These are phyloP conservation scores for Penicillium tannophilum DNA, from an alignment of 495 filamentous ascomycete genomes.

Conservation along the genomic window DNA sequence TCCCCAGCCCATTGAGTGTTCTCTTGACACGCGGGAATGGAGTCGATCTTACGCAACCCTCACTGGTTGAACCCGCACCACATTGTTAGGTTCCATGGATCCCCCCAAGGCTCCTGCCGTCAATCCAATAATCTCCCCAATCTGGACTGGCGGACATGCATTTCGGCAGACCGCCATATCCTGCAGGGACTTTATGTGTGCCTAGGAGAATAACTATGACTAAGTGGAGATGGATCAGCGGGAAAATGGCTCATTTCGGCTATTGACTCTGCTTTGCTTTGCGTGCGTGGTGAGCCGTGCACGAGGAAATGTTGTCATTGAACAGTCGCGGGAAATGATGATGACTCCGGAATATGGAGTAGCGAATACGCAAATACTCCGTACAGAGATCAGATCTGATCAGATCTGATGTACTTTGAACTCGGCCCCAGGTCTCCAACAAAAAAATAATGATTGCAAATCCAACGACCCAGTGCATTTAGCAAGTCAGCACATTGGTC, in stretches of 20 bases:
- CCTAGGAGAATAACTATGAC: neutral
- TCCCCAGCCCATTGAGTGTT: neutral
- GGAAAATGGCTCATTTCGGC: neutral
- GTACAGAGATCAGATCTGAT: neutral
- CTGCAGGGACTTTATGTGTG: constrained; percentile 11
- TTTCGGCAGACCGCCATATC: neutral
- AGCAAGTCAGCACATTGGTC: neutral
- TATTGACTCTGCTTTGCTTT: neutral
- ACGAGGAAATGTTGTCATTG: constrained; percentile 1
- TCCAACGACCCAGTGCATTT: neutral
- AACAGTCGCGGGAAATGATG: neutral
- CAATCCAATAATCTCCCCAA: neutral
- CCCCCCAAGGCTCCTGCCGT: neutral
- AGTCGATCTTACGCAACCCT: constrained; percentile 26
- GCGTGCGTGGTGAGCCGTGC: constrained; percentile 6
- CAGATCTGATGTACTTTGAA: neutral
- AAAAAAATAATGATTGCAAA: neutral
- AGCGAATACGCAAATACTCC: too few relatives aligned
- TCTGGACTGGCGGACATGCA: neutral
- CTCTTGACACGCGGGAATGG: constrained; percentile 29
- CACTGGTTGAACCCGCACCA: constrained; percentile 6
- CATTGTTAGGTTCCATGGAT: neutral
- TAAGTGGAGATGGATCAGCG: constrained; percentile 19
- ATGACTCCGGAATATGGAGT: neutral
- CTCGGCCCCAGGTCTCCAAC: neutral